Evolutionary conservation across 495 filamentous ascomycete genomes (phyloP).

Genomic region (Coniosporium apollinis): DNA sequence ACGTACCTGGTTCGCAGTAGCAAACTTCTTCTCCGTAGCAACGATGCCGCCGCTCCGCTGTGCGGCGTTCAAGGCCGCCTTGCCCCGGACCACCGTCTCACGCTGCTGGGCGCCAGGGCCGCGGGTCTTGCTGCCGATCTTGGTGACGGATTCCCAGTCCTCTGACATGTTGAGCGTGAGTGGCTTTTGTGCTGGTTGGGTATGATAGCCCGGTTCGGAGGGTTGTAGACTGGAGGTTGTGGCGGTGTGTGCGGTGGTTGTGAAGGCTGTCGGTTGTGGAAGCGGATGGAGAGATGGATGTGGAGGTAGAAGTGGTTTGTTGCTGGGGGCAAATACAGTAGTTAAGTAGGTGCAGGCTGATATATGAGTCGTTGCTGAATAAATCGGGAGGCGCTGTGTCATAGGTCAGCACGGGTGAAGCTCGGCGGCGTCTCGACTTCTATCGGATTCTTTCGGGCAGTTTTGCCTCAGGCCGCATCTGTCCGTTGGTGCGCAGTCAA

Average conservation of each 20-base stretch:
- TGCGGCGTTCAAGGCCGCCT: slow-evolving; percentile 72
- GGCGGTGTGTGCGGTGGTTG: neutral
- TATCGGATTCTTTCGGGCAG: too few relatives aligned
- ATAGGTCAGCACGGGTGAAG: too few relatives aligned
- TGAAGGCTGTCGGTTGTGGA: neutral
- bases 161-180: slow-evolving; percentile 37
- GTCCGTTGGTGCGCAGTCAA: too few relatives aligned
- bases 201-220: too few relatives aligned
- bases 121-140: slow-evolving; percentile 74
- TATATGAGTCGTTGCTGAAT: too few relatives aligned
- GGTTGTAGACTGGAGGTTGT: too few relatives aligned
- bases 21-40: slow-evolving; percentile 86
- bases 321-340: neutral
- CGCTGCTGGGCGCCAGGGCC: slow-evolving; percentile 43
- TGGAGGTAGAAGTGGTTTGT: neutral
- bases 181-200: too few relatives aligned
- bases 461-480: too few relatives aligned
- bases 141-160: slow-evolving; percentile 80
- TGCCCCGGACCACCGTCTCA: slow-evolving; percentile 77
- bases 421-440: too few relatives aligned
- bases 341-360: neutral
- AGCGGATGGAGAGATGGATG: neutral
- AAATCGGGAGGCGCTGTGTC: too few relatives aligned
- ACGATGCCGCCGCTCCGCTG: slow-evolving; percentile 60
- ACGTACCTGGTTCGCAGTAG: slow-evolving; percentile 61